Base-by-base conservation (phyloP, 352 stramenopile species). In the Ophiocytium majus region DNA sequence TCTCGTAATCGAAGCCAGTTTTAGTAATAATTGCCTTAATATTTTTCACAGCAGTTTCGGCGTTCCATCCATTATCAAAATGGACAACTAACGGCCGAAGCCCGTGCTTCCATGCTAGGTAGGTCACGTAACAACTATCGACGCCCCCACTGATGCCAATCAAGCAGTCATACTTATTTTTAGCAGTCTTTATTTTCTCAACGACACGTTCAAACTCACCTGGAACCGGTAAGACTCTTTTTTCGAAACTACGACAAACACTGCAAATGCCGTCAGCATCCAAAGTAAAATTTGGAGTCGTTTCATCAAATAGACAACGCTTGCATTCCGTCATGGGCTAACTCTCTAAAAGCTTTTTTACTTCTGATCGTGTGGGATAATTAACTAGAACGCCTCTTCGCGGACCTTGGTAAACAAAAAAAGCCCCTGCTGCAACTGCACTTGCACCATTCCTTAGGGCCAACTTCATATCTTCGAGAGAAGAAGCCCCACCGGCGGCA, bases 131-230 rank as follows among this genome's bases (percentile, higher is more conserved):
- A 71, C 19, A 71, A 28, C 57, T 71, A 71, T 71, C 57, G 28
- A 71, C 57, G 19, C 57, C 57, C 23, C 57, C 57, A 71, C 57
- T 71, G 19, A 71, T 23, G 28, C 57, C 57, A 23, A 71, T 71
- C 57, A 71, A 71, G 28, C 57, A 71, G 28, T 71, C 57, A 71
- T 71, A 71, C 28, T 71, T 71, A 71, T 71, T 28, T 23, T 71
- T 71, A n/a, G n/a, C n/a, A n/a, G n/a, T n/a, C n/a, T n/a, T n/a
- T n/a, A n/a, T n/a, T n/a, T n/a, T n/a, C n/a, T n/a, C n/a, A n/a
- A n/a, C n/a, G n/a, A n/a, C n/a, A n/a, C n/a, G n/a, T n/a, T n/a
- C n/a, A n/a, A n/a, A n/a, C n/a, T n/a, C n/a, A n/a, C n/a, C n/a
- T n/a, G n/a, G n/a, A n/a, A n/a, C n/a, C n/a, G n/a, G n/a, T n/a